Percentiles rank a stretch among this genome's conserved stretches.
phyloP scores from a whole-genome alignment of 495 filamentous ascomycete species.

The Margaritispora aquatica region DNA sequence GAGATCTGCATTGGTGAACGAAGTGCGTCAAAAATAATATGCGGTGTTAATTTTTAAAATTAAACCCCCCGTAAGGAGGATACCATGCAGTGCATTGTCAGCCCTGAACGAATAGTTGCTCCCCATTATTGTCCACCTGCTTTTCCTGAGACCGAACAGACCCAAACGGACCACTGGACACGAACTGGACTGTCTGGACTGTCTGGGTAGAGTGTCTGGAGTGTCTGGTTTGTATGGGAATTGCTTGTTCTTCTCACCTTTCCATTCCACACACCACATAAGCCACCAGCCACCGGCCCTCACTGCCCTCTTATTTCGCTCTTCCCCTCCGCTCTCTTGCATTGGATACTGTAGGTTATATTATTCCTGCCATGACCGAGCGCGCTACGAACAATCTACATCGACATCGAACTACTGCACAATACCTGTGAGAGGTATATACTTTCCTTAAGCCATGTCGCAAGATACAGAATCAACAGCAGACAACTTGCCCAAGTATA shows the following conservation, averaged over 20 bases:
- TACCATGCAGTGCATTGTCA: neutral
- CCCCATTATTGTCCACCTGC: neutral
- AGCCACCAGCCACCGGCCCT: neutral
- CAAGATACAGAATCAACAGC: constrained; percentile 9
- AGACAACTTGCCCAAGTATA: constrained; percentile 10
- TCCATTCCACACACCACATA: too few species aligned
- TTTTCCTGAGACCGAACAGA: neutral
- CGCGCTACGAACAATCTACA: neutral
- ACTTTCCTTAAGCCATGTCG: constrained; percentile 11
- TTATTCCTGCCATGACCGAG: constrained; percentile 2
- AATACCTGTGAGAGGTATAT: constrained; percentile 10
- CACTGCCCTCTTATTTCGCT: neutral
- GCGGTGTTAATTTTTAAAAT: constrained; percentile 7
- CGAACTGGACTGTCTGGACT: too few species aligned
- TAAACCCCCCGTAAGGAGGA: neutral
- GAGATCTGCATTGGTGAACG: neutral
- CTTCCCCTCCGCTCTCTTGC: neutral
- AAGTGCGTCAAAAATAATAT: neutral
- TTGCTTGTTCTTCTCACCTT: neutral
- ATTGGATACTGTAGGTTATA: too few species aligned
- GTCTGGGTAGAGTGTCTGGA: too few species aligned
- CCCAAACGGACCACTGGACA: too few species aligned
- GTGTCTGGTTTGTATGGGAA: neutral
- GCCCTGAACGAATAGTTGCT: too few species aligned
- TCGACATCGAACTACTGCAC: constrained; percentile 5